Percentiles rank a stretch among this genome's conserved stretches.
These are phyloP conservation scores for Canavalia ensiformis DNA, from an alignment of 306 rosid genomes.

Conservation along the genomic window DNA sequence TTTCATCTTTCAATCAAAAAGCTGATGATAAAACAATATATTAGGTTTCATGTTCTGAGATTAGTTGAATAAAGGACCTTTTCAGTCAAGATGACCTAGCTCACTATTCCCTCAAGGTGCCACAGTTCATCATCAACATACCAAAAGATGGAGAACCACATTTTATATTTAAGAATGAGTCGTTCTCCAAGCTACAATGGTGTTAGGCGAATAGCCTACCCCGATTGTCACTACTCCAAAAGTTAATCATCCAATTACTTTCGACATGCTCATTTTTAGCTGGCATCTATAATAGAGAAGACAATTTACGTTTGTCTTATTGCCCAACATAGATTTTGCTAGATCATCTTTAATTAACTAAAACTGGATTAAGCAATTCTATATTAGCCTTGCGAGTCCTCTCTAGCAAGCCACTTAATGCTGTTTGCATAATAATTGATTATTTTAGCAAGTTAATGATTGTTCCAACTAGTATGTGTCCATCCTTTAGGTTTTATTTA, in stretches of 20 bases:
- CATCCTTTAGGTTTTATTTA: neutral
- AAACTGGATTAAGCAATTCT: constrained; percentile 26
- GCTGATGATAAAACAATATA: constrained; percentile 2
- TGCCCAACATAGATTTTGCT: constrained; percentile 3
- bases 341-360: constrained; percentile 34
- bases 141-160: constrained; percentile 6
- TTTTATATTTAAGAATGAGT: neutral
- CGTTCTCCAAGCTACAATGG: constrained; percentile 24
- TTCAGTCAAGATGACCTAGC: constrained; percentile 41
- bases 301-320: constrained; percentile 44
- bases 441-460: neutral
- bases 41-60: constrained; percentile 32
- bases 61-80: constrained; percentile 8
- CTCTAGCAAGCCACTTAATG: constrained; percentile 9
- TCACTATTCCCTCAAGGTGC: constrained; percentile 23
- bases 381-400: constrained; percentile 29
- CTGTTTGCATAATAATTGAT: neutral
- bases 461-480: neutral
- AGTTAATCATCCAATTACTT: constrained; percentile 29
- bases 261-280: constrained; percentile 43
- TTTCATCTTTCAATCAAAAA: constrained; percentile 14
- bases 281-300: constrained; percentile 45
- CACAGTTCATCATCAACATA: constrained; percentile 25
- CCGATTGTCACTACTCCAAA: constrained; percentile 29
- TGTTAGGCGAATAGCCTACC: constrained; percentile 31